phyloP scores from a whole-genome alignment of 345 rosid species.

The Salix purpurea region DNA sequence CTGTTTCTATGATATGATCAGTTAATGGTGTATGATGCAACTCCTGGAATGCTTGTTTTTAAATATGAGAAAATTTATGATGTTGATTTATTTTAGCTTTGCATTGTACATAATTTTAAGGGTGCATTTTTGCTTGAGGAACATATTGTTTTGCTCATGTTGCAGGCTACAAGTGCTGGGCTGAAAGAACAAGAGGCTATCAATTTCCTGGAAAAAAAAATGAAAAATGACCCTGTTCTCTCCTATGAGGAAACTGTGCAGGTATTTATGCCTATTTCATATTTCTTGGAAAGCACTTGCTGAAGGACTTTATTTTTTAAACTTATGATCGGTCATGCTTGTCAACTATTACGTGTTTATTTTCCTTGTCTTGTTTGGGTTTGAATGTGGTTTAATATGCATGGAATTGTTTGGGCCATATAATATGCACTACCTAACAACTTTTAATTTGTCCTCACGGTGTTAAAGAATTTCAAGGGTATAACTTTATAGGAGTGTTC shows the following conservation, averaged over 20 bases:
- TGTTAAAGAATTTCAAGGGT: neutral
- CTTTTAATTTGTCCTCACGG: neutral
- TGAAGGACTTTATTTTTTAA: neutral
- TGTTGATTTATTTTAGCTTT: neutral
- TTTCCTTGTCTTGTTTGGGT: neutral
- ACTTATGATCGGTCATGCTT: neutral
- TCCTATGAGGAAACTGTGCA: constrained; percentile 93
- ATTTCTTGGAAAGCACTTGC: neutral
- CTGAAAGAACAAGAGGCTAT: constrained; percentile 97
- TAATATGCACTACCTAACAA: neutral
- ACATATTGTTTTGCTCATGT: neutral
- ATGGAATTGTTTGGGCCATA: neutral
- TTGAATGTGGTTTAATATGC: neutral
- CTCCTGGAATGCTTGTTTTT: neutral
- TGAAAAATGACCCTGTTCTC: constrained; percentile 88
- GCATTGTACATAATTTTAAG: neutral
- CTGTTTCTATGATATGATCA: neutral
- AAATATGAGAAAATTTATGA: too few relatives aligned
- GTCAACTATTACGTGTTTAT: neutral
- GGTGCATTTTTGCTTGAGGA: neutral
- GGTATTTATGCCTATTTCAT: constrained; percentile 37
- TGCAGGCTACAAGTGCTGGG: constrained; percentile 98
- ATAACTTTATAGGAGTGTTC: neutral
- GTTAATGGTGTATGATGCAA: neutral
- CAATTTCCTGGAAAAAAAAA: constrained; percentile 96